phyloP scores from a whole-genome alignment of 306 rosid species.

The Prunus padus region DNA sequence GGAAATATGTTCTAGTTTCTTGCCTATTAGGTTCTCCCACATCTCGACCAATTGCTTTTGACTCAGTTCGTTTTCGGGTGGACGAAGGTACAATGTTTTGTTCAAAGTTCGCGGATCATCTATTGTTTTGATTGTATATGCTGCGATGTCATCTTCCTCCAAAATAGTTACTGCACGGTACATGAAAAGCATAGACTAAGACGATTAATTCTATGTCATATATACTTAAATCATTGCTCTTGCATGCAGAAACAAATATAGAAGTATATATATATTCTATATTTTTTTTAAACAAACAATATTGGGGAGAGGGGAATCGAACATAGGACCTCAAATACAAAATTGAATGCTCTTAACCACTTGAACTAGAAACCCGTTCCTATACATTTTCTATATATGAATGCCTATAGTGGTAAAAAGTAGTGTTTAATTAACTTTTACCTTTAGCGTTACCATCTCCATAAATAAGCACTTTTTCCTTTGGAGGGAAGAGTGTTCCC shows the following conservation, averaged over 20 bases:
- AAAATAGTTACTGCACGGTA: constrained; percentile 37
- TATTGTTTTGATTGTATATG: constrained; percentile 66
- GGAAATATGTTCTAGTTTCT: constrained; percentile 43
- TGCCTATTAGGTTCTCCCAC: constrained; percentile 68
- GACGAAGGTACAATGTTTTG: constrained; percentile 77
- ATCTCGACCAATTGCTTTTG: constrained; percentile 58
- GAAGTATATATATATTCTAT: no score
- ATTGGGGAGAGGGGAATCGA: no score
- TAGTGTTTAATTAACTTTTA: constrained; percentile 4
- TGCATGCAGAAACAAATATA: no score
- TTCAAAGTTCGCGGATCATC: constrained; percentile 76
- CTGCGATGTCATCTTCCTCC: constrained; percentile 75
- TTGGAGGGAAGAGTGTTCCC: constrained; percentile 62
- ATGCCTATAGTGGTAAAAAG: no score
- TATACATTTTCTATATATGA: no score
- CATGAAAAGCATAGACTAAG: background rate
- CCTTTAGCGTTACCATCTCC: constrained; percentile 84
- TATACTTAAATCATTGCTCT: background rate
- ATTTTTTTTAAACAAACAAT: no score
- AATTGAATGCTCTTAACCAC: no score
- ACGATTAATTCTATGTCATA: background rate
- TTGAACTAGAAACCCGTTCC: no score
- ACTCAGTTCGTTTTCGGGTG: constrained; percentile 65
- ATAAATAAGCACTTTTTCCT: constrained; percentile 49
- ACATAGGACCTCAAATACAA: no score